Percentiles rank a stretch among this genome's conserved stretches.
Evolutionary conservation across 805 yeast genomes (phyloP).

Genomic region (Candida hungchunana): DNA sequence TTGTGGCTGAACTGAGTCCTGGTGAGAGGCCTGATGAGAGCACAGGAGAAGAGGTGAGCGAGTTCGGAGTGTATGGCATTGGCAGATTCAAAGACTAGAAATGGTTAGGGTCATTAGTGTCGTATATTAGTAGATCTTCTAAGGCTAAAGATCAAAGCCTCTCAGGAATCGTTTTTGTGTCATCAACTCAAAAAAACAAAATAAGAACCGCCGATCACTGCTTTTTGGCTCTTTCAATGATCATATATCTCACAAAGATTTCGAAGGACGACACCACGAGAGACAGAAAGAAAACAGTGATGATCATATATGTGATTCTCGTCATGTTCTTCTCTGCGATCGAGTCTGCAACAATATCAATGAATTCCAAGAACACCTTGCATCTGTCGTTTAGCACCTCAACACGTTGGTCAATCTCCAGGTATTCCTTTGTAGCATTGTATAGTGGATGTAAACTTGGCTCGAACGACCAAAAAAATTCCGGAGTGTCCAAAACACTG

Average conservation of each 20-base stretch:
- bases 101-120: too few relatives aligned
- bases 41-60: not conserved
- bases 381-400: conserved; percentile 92
- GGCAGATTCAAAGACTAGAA: too few relatives aligned
- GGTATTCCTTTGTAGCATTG: conserved; percentile 81
- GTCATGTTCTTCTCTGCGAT: conserved; percentile 92
- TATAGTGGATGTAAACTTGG: conserved; percentile 94
- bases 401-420: conserved; percentile 93
- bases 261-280: conserved; percentile 74
- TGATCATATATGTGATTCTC: conserved; percentile 85
- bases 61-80: not conserved
- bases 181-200: too few relatives aligned
- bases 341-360: conserved; percentile 89
- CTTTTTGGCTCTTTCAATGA: conserved; percentile 30
- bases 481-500: conserved; percentile 90
- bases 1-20: conserved; percentile 1
- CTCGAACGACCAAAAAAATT: conserved; percentile 92
- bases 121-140: too few relatives aligned
- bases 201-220: not conserved
- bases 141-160: too few relatives aligned
- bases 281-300: conserved; percentile 74
- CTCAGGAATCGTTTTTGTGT: conserved; percentile 1
- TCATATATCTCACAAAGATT: conserved; percentile 53
- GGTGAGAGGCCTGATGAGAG: too few relatives aligned
- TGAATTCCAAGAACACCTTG: conserved; percentile 88